phyloP scores from a whole-genome alignment of 2,329 filamentous ascomycete genomes.

The Phyllosticta ampelicida region DNA sequence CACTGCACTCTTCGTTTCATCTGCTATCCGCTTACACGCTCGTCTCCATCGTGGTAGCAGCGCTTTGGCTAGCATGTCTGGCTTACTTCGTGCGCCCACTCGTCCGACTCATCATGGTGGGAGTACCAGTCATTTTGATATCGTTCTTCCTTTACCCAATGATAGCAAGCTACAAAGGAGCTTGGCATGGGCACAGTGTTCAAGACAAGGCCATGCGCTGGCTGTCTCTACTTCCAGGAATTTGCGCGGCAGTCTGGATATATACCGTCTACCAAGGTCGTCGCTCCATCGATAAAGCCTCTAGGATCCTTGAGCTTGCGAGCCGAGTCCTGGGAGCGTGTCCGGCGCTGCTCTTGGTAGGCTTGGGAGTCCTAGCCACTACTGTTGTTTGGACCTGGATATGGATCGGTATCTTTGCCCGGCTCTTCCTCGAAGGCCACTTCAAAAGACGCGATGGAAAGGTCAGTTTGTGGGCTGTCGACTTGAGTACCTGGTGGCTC shows the following conservation, averaged over 20 bases:
- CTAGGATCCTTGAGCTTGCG: conserved; percentile 85
- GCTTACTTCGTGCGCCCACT: conserved; percentile 80
- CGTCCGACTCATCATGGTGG: conserved; percentile 68
- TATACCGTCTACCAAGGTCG: conserved; percentile 75
- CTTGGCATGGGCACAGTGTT: conserved; percentile 60
- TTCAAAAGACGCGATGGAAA: conserved; percentile 43
- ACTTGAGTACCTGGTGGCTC: conserved; percentile 86
- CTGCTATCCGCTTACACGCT: conserved; percentile 85
- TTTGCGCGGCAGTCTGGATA: conserved; percentile 66
- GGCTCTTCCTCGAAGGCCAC: conserved; percentile 88
- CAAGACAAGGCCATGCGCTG: conserved; percentile 88
- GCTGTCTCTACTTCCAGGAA: conserved; percentile 64
- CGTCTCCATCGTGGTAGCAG: conserved; percentile 75
- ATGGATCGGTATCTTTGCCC: conserved; percentile 94
- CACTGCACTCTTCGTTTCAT: conserved; percentile 74
- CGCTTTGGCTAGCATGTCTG: conserved; percentile 82
- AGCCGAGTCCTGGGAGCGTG: conserved; percentile 80
- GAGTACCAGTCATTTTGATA: conserved; percentile 75
- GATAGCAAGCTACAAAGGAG: conserved; percentile 75
- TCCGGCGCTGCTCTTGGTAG: conserved; percentile 71
- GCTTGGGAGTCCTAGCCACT: conserved; percentile 61
- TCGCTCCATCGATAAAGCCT: conserved; percentile 67
- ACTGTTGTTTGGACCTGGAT: conserved; percentile 89
- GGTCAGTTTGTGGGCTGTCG: conserved; percentile 62
- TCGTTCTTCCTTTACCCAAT: conserved; percentile 89